A percentile compares a stretch with the other conserved stretches of the same genome.
These are phyloP conservation scores for Sphaerulina musiva DNA, from an alignment of 2,329 filamentous ascomycete genomes.

Conservation along the genomic window DNA sequence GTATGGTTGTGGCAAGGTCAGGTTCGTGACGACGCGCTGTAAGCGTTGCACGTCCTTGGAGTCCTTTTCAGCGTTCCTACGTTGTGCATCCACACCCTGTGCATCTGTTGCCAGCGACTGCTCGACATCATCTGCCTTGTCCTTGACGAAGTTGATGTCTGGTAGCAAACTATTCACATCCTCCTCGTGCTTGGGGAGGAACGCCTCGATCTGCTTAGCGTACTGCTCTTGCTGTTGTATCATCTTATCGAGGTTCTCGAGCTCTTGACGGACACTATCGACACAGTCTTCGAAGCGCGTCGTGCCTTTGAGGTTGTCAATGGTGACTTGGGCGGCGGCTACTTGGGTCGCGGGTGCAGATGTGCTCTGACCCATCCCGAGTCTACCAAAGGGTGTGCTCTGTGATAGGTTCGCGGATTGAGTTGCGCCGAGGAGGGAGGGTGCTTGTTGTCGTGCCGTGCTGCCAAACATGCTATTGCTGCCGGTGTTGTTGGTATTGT, in stretches of 20 bases:
- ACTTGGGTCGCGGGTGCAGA: slow-evolving; percentile 33
- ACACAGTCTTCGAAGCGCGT: slow-evolving; percentile 88
- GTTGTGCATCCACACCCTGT: slow-evolving; percentile 51
- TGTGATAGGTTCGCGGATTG: slow-evolving; percentile 21
- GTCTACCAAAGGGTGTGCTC: slow-evolving; percentile 29
- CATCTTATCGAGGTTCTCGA: slow-evolving; percentile 69
- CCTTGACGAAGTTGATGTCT: slow-evolving; percentile 58
- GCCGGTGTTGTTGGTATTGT: not conserved
- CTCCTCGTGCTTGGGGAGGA: slow-evolving; percentile 57
- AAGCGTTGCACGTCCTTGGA: slow-evolving; percentile 63
- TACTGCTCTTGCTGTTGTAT: slow-evolving; percentile 73
- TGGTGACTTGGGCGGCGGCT: slow-evolving; percentile 57
- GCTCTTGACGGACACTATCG: slow-evolving; percentile 70
- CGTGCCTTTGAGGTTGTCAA: slow-evolving; percentile 71
- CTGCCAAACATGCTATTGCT: slow-evolving; percentile 20
- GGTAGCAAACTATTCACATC: slow-evolving; percentile 59
- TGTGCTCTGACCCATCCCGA: slow-evolving; percentile 47
- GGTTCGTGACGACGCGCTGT: slow-evolving; percentile 67
- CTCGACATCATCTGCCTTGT: slow-evolving; percentile 58
- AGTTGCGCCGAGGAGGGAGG: slow-evolving; percentile 26
- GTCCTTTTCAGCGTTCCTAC: slow-evolving; percentile 56
- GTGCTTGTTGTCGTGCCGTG: slow-evolving; percentile 19
- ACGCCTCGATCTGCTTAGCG: slow-evolving; percentile 65
- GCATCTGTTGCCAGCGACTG: slow-evolving; percentile 58
- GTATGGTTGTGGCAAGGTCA: slow-evolving; percentile 61